phyloP scores from a whole-genome alignment of 2,329 filamentous ascomycete species.

The Scedosporium boydii region DNA sequence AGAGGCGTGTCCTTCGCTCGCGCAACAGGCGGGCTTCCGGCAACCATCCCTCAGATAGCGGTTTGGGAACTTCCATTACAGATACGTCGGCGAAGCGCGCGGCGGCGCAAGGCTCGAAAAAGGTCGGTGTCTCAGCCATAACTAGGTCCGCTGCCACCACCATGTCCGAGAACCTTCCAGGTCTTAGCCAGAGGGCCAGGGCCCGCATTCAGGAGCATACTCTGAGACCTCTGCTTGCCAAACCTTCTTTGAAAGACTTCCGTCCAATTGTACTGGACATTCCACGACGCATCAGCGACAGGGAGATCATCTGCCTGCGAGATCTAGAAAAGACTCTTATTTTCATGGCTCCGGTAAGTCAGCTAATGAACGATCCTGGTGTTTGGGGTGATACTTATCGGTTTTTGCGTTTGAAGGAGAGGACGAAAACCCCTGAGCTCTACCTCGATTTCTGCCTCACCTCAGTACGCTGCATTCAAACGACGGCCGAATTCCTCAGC shows the following conservation, averaged over 20 bases:
- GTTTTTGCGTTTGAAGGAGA: constrained; percentile 67
- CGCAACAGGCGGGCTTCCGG: constrained; percentile 47
- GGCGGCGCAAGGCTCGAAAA: constrained; percentile 29
- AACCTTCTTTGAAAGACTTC: constrained; percentile 67
- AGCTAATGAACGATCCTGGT: constrained; percentile 42
- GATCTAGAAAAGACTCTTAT: constrained; percentile 92
- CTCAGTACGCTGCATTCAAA: constrained; percentile 82
- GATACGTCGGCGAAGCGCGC: constrained; percentile 45
- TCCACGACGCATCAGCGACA: constrained; percentile 68
- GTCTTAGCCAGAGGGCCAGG: constrained; percentile 59
- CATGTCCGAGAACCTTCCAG: constrained; percentile 37
- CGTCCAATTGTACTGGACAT: constrained; percentile 70
- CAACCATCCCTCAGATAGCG: constrained; percentile 76
- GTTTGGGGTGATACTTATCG: constrained; percentile 58
- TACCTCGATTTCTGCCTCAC: constrained; percentile 87
- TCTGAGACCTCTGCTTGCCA: constrained; percentile 66
- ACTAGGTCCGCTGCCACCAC: constrained; percentile 47
- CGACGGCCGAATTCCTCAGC: constrained; percentile 75
- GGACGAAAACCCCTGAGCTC: constrained; percentile 56
- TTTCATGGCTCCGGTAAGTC: constrained; percentile 89
- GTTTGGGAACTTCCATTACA: constrained; percentile 72
- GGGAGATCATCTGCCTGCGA: constrained; percentile 81
- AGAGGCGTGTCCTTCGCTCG: constrained; percentile 42
- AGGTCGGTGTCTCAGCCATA: constrained; percentile 44
- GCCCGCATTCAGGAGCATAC: constrained; percentile 74